Conservation (phyloP, 2,329 filamentous ascomycete species). For the Gremmenia infestans region DNA sequence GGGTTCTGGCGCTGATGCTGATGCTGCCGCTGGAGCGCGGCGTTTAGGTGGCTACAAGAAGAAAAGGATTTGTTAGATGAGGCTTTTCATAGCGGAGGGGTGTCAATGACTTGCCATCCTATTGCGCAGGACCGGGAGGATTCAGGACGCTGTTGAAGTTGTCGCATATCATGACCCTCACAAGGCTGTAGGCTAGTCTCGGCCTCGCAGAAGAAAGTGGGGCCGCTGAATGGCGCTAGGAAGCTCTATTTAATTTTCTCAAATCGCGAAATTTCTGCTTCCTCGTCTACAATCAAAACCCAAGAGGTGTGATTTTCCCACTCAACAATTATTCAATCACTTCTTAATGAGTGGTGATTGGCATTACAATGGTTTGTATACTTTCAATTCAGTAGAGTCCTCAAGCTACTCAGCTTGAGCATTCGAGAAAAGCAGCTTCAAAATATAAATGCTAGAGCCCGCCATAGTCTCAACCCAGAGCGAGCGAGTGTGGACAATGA, state of each 20-base stretch:
- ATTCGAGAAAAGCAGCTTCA: conserved; percentile 23
- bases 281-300: background rate
- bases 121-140: background rate
- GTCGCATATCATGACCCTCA: background rate
- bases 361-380: background rate
- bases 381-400: background rate
- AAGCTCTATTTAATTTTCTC: background rate
- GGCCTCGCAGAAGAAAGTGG: conserved; percentile 4
- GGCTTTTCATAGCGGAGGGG: background rate
- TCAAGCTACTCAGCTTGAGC: background rate
- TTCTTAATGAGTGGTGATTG: background rate
- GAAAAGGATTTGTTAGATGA: background rate
- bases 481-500: conserved; percentile 53
- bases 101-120: conserved; percentile 6
- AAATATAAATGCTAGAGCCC: conserved; percentile 48
- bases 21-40: conserved; percentile 18
- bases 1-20: conserved; percentile 25
- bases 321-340: background rate
- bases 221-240: background rate
- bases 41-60: conserved; percentile 28
- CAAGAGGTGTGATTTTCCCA: background rate
- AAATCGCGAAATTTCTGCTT: background rate
- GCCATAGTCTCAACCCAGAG: conserved; percentile 45
- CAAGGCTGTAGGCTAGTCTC: conserved; percentile 2
- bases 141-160: background rate